Conservation (phyloP, 1,284 basidiomycete genomes). For the Papiliotrema terrestris region DNA sequence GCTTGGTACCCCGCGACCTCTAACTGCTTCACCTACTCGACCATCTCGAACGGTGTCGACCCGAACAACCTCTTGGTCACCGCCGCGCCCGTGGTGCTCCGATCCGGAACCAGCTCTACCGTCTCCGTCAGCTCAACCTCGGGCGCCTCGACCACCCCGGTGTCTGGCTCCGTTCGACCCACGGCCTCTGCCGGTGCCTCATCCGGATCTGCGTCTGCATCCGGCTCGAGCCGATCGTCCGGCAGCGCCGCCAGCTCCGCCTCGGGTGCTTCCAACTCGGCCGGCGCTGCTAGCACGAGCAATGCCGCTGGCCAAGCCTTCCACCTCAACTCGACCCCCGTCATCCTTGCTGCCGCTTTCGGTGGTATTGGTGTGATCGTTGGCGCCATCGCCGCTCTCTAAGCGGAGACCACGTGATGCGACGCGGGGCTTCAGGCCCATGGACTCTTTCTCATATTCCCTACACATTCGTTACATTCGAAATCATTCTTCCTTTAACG, state of each 20-base stretch:
- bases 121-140: slow-evolving; percentile 27
- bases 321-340: background rate
- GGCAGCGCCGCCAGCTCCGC: slow-evolving; percentile 4
- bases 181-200: slow-evolving; percentile 2
- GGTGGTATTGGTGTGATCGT: slow-evolving; percentile 12
- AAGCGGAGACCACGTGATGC: slow-evolving; percentile 5
- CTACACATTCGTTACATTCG: too few relatives aligned
- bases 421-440: too few relatives aligned
- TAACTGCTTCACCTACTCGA: slow-evolving; percentile 47
- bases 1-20: slow-evolving; percentile 43
- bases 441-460: too few relatives aligned
- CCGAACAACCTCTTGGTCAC: slow-evolving; percentile 35
- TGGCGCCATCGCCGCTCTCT: slow-evolving; percentile 26
- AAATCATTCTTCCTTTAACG: too few relatives aligned
- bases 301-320: slow-evolving; percentile 1
- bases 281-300: background rate
- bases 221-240: slow-evolving; percentile 1
- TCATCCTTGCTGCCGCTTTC: slow-evolving; percentile 5
- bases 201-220: slow-evolving; percentile 8
- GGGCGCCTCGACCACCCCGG: slow-evolving; percentile 11
- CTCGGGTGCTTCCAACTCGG: background rate
- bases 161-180: slow-evolving; percentile 1
- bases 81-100: slow-evolving; percentile 27
- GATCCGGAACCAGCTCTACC: slow-evolving; percentile 17
- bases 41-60: slow-evolving; percentile 45